Evolutionary conservation across 805 yeast genomes (phyloP).

Genomic region (Cyberlindnera petersonii): DNA sequence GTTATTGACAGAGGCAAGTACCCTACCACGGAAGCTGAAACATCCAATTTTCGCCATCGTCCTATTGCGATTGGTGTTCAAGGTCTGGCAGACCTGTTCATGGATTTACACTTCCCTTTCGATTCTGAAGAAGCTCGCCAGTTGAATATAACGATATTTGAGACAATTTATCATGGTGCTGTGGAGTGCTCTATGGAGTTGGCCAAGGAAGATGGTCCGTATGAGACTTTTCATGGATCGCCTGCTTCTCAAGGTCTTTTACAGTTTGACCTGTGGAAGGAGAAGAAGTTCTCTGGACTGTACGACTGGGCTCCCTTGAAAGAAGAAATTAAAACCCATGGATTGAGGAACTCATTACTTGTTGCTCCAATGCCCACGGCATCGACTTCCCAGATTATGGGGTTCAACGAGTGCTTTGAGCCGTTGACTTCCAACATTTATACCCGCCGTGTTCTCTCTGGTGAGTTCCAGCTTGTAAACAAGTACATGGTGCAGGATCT

Average conservation of each 20-base stretch:
- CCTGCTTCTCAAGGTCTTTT: conserved; percentile 84
- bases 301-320: conserved; percentile 86
- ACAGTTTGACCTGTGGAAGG: conserved; percentile 86
- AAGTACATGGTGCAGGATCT: conserved; percentile 80
- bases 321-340: conserved; percentile 52
- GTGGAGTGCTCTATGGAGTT: conserved; percentile 83
- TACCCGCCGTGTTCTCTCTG: conserved; percentile 85
- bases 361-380: conserved; percentile 99
- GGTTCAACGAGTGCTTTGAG: conserved; percentile 93
- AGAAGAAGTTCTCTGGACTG: conserved; percentile 50
- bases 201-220: conserved; percentile 65
- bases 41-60: conserved; percentile 76
- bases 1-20: conserved; percentile 83
- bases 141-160: conserved; percentile 82
- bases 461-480: conserved; percentile 91
- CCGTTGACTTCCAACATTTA: conserved; percentile 93
- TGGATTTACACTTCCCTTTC: conserved; percentile 76
- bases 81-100: conserved; percentile 88
- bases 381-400: conserved; percentile 93
- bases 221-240: conserved; percentile 73
- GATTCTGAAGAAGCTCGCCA: conserved; percentile 75
- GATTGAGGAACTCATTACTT: conserved; percentile 81
- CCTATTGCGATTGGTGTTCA: conserved; percentile 96
- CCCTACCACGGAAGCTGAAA: conserved; percentile 73
- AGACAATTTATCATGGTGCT: conserved; percentile 93